Evolutionary conservation across 2,329 filamentous ascomycete genomes (phyloP).

Genomic region (Pseudopyricularia cyperi): DNA sequence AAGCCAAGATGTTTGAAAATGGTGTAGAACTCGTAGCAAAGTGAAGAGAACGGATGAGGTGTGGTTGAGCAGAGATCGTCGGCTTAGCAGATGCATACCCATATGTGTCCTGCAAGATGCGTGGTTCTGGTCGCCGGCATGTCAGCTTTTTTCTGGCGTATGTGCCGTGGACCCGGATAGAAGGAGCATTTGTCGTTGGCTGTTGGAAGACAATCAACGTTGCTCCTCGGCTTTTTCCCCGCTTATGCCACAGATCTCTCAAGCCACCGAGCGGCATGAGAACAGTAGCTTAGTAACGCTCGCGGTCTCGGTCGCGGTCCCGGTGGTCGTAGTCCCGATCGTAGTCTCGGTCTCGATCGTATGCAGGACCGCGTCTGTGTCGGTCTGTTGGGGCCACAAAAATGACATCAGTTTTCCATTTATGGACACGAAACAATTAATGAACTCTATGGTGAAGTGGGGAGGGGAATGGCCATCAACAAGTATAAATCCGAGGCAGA

Average conservation of each 20-base stretch:
- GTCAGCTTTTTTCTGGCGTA: neutral
- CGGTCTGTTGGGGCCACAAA: conserved; percentile 1
- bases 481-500: neutral
- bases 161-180: neutral
- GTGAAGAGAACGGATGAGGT: neutral
- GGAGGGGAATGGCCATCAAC: neutral
- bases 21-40: neutral
- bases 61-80: neutral
- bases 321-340: conserved; percentile 1
- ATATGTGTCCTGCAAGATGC: neutral
- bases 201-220: too few species aligned
- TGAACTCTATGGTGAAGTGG: neutral
- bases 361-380: neutral
- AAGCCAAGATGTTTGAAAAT: neutral
- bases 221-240: too few species aligned
- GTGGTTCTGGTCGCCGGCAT: neutral
- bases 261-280: neutral
- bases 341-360: neutral
- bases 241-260: too few species aligned
- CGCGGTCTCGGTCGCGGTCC: neutral
- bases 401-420: neutral
- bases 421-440: neutral
- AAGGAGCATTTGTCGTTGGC: too few species aligned
- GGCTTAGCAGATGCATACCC: neutral
- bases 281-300: neutral